A percentile compares a stretch with the other conserved stretches of the same genome.
These are phyloP conservation scores for Neonectria neomacrospora DNA, from an alignment of 2,329 filamentous ascomycete species.

Conservation along the genomic window DNA sequence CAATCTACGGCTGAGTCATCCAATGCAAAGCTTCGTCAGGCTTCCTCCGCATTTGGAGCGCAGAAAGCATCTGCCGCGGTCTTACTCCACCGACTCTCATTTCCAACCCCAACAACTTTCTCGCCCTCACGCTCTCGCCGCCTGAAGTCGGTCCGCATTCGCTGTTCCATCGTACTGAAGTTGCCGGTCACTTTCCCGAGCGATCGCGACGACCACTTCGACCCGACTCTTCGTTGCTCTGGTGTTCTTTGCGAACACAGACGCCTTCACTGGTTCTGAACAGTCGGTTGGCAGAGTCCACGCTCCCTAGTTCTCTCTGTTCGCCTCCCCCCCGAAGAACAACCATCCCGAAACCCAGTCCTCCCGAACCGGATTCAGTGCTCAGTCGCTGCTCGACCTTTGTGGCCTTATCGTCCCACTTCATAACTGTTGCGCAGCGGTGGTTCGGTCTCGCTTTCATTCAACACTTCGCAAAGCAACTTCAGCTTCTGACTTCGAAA, in stretches of 20 bases:
- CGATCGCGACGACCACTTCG: constrained; percentile 47
- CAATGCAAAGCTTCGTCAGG: constrained; percentile 8
- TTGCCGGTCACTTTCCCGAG: constrained; percentile 32
- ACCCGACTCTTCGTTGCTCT: constrained; percentile 54
- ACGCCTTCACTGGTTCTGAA: constrained; percentile 73
- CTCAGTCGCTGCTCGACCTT: background rate
- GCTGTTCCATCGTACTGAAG: constrained; percentile 37
- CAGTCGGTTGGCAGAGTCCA: constrained; percentile 50
- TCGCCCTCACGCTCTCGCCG: constrained; percentile 47
- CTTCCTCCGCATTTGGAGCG: constrained; percentile 24
- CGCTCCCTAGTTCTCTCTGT: constrained; percentile 20
- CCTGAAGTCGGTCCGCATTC: constrained; percentile 50
- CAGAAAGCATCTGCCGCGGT: constrained; percentile 30
- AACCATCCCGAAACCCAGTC: constrained; percentile 1
- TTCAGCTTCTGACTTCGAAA: background rate
- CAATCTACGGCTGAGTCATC: constrained; percentile 31
- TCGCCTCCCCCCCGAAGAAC: constrained; percentile 9
- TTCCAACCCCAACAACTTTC: constrained; percentile 43
- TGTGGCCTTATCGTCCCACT: background rate
- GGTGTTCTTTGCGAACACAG: constrained; percentile 53
- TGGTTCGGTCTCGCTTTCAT: background rate
- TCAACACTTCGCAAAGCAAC: background rate
- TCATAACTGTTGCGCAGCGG: constrained; percentile 7
- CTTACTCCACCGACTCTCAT: constrained; percentile 31
- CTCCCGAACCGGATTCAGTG: background rate